Evolutionary conservation across 2,329 filamentous ascomycete genomes (phyloP), one percentile per base, ranked within the genome.

Genomic region (Daldinia sp.): DNA sequence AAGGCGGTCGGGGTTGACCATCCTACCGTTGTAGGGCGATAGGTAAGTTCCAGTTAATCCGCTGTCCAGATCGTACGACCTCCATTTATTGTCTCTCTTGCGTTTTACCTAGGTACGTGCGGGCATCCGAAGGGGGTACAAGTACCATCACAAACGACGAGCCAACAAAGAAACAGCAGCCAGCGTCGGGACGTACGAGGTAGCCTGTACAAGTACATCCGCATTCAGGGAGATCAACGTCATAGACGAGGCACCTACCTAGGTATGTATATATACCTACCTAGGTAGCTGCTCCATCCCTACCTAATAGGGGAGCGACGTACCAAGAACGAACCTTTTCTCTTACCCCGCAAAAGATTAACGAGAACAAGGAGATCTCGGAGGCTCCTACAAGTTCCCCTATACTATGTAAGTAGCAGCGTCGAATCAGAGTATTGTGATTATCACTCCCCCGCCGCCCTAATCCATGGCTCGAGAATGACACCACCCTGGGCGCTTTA

Each of bases 281-380:
- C n/a, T n/a, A n/a, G n/a, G n/a, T n/a, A n/a, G n/a, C n/a, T 55
- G 54, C 57, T 59, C 54, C 55, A 55, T 63, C 39, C 43, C 30
- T 58, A 19, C 58, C 52, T 9, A 61, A 64, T 67, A 34, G 41
- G 49, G 57, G 58, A 59, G 50, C 30, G 58, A 63, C 68, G 66
- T 64, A 30, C 43, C 29, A 6, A 48, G 17, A 30, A 27, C n/a
- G 8, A 25, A n/a, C n/a, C n/a, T 13, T 21, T n/a, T 45, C 66
- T 64, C 53, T 62, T 71, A 72, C 70, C 71, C 71, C 71, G 71
- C 72, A 73, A 68, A 64, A 57, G 19, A 61, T 58, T 19, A 27
- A 59, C n/a, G n/a, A n/a, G n/a, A 39, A 63, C 59, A 68, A 63
- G 53, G 56, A 63, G 65, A 71, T 67, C 63, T 63, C 54, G 56